Conservation (phyloP, 2,329 filamentous ascomycete species). For the Verticillium tricorpus region DNA sequence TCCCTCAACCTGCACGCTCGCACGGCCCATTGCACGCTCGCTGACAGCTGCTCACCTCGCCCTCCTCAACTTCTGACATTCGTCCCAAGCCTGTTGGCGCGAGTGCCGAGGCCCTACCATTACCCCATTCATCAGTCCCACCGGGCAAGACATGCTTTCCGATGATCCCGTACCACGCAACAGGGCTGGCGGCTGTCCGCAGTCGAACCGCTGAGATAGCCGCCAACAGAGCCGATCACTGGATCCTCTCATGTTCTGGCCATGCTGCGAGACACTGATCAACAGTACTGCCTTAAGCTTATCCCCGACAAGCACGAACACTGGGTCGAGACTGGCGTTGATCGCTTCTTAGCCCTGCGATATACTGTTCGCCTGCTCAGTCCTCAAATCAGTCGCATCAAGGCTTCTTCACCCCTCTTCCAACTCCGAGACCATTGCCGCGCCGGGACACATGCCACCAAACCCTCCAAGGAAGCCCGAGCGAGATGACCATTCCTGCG, state of each 20-base stretch:
- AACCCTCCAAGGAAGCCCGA: background rate
- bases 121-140: background rate
- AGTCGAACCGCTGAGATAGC: background rate
- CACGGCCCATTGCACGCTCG: constrained; percentile 2
- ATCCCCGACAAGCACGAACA: background rate
- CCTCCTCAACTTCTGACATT: background rate
- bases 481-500: background rate
- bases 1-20: background rate
- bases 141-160: background rate
- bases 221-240: background rate
- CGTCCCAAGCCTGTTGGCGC: background rate
- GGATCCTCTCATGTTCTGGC: background rate
- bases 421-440: background rate
- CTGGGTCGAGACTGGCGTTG: background rate
- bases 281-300: background rate
- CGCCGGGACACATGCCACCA: background rate
- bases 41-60: constrained; percentile 6
- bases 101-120: background rate
- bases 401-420: background rate
- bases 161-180: background rate
- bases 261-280: background rate
- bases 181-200: background rate
- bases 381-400: background rate
- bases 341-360: background rate
- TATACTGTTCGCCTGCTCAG: background rate